A percentile compares a stretch with the other conserved stretches of the same genome.
These are phyloP conservation scores for Candida glaebosa DNA, from an alignment of 805 yeast genomes.

Conservation along the genomic window DNA sequence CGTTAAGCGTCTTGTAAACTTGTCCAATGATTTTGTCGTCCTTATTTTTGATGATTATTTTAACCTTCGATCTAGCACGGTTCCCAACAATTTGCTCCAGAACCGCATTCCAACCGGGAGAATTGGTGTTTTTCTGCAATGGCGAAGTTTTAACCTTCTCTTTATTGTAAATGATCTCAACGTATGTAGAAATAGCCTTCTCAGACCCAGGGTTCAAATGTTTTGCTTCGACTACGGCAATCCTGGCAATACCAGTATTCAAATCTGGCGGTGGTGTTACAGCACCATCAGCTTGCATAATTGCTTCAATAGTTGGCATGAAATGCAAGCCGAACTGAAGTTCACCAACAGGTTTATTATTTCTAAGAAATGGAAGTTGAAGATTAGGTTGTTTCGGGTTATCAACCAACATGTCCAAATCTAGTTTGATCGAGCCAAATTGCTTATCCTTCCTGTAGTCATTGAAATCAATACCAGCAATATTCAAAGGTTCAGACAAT, in stretches of 20 bases:
- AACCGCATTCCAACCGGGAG: slow-evolving; percentile 63
- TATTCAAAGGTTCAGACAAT: slow-evolving; percentile 76
- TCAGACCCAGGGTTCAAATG: slow-evolving; percentile 44
- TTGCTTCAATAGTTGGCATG: slow-evolving; percentile 68
- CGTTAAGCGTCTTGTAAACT: slow-evolving; percentile 53
- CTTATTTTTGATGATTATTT: slow-evolving; percentile 59
- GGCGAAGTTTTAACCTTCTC: slow-evolving; percentile 57
- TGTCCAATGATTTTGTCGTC: slow-evolving; percentile 58
- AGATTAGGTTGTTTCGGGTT: slow-evolving; percentile 48
- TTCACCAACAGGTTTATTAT: slow-evolving; percentile 80
- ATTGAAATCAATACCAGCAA: slow-evolving; percentile 73
- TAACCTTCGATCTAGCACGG: slow-evolving; percentile 66
- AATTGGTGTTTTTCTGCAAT: slow-evolving; percentile 55
- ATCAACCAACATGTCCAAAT: slow-evolving; percentile 61
- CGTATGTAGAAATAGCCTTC: slow-evolving; percentile 54
- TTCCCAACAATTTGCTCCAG: slow-evolving; percentile 69
- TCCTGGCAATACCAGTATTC: slow-evolving; percentile 84
- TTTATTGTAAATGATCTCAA: slow-evolving; percentile 66
- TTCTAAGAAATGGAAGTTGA: slow-evolving; percentile 62
- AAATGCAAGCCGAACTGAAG: slow-evolving; percentile 66
- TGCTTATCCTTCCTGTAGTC: slow-evolving; percentile 74
- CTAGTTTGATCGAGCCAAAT: slow-evolving; percentile 74
- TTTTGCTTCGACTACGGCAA: slow-evolving; percentile 65
- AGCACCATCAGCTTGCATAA: slow-evolving; percentile 73
- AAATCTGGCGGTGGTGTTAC: slow-evolving; percentile 83